Evolutionary conservation across 1,284 basidiomycete genomes (phyloP), one percentile per base, ranked within the genome.

Genomic region (Cutaneotrichosporon dermatis): DNA sequence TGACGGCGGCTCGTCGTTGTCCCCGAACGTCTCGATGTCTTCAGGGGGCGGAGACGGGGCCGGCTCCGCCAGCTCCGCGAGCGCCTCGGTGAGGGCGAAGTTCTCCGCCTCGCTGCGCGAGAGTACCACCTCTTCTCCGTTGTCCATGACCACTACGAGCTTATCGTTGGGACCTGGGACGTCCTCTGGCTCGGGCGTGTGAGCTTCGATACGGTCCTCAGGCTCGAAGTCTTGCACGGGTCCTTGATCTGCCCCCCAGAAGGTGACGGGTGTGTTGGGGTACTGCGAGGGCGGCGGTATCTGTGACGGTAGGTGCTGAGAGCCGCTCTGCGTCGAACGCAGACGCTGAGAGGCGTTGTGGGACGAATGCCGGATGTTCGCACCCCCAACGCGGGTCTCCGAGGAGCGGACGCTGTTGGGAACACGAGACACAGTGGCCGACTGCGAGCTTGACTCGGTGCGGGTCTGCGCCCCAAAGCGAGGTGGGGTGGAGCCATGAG

Each of bases 81-180:
- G 25, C 25, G 25, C 25, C 25, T 51, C 37, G 1, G 37, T 51
- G 10, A 51, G 16, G 15, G 13, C 16, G 12, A 50, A 40, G 4
- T 8, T 10, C 1, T 56, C 55, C 5, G 35, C 25, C 39, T 55
- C 54, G 3, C n/a, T 1, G 2, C 13, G 33, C 6, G 45, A 15
- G 13, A 55, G 34, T 6, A 34, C 5, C 6, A 55, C 9, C 33
- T 41, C 54, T n/a, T 55, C 45, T 4, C 54, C 54, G 39, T 55
- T 45, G 45, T 42, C 45, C 25, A 55, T 33, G 16, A 34, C 25
- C 13, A 49, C 7, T 4, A 41, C 6, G 16, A 51, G 11, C 6
- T 16, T 25, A 7, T 49, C 45, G 12, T 55, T 43, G 34, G 25
- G 25, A 25, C 8, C 36, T 13, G 53, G 44, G 2, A 36, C 10